Base-by-base conservation (phyloP, 176 grass and related monocot genomes). In the Typha latifolia region DNA sequence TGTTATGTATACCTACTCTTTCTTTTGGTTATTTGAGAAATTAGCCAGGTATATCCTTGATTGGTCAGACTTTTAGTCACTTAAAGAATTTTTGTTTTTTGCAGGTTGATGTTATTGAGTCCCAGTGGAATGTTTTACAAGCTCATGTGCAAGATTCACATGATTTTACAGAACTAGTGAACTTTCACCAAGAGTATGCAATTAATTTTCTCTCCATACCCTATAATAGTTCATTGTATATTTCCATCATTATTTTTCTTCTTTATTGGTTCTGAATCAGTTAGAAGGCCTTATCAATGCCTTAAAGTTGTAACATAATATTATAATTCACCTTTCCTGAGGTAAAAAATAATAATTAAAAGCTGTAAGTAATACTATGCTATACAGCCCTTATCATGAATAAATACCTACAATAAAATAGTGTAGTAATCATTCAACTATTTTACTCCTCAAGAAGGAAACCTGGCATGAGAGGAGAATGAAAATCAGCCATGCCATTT, bases 21-120 rank as follows among this genome's bases (percentile, higher is more conserved):
- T 4, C 34, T 37, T 37, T 37, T 37, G 34, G 34, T 37, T 37
- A 52, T 61, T 50, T 21, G 4, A 73, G 23, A 51, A 37, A 37
- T 37, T 37, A 37, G 34, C 69, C 59, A 14, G 51, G 18, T 48
- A 32, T 68, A 51, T 62, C 47, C 27, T 24, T 31, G 32, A 34
- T 34, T 6, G 7, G 34, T 37, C 5, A 37, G 6, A 37, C 0
- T 57, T 57, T 18, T 57, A 18, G 15, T 47, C 8, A 21, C 32
- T 15, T 43, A 32, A 56, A 57, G 12, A 11, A 18, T 37, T 24
- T 0, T 47, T 64, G 1, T 66, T 55, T 63, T 75, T 66, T 78
- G 63, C 74, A 99, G 86, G 94, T 99, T 59, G 94, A 99, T 87
- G 94, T 99, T 70, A 99, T 99, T 4, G 94, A 99, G 79, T 93